These are phyloP conservation scores for Aristolochia contorta DNA, from an alignment of 164 flowering plant genomes.

Conservation along the genomic window DNA sequence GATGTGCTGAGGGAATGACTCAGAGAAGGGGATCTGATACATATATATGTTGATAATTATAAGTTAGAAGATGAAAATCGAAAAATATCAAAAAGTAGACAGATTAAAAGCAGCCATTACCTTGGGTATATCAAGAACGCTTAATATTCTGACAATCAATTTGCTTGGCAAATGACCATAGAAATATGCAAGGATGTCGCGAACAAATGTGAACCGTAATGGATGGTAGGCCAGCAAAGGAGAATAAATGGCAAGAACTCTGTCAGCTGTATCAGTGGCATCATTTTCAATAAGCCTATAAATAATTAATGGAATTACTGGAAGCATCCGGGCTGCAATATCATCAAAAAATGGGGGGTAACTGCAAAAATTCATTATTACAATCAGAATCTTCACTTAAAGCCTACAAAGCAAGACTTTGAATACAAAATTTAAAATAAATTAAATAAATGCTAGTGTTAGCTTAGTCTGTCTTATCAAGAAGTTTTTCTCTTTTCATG, in stretches of 20 bases:
- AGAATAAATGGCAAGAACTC: constrained; percentile 57
- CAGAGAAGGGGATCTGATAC: constrained; percentile 87
- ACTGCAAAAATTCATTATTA: constrained; percentile 30
- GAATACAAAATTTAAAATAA: too few species aligned
- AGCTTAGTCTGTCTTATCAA: too few species aligned
- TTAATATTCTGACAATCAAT: constrained; percentile 70
- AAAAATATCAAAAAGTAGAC: constrained; percentile 1
- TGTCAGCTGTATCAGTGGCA: constrained; percentile 70
- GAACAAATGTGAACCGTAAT: constrained; percentile 82
- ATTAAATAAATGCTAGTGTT: too few species aligned
- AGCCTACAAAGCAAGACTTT: too few species aligned
- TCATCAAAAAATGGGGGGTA: constrained; percentile 92
- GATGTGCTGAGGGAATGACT: constrained; percentile 81
- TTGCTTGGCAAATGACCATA: constrained; percentile 92
- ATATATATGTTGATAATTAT: constrained; percentile 1
- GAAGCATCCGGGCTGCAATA: constrained; percentile 85
- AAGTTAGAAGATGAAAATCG: constrained; percentile 5
- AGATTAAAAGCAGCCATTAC: constrained; percentile 23
- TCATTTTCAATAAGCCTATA: constrained; percentile 96
- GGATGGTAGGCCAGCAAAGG: constrained; percentile 75
- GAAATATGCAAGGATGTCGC: constrained; percentile 94
- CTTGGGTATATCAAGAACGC: constrained; percentile 79
- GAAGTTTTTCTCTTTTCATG: not conserved
- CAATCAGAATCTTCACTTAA: not conserved
- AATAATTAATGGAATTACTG: constrained; percentile 80